These are phyloP conservation scores for Fusarium zealandicum DNA, from an alignment of 2,329 filamentous ascomycete genomes.

Conservation along the genomic window DNA sequence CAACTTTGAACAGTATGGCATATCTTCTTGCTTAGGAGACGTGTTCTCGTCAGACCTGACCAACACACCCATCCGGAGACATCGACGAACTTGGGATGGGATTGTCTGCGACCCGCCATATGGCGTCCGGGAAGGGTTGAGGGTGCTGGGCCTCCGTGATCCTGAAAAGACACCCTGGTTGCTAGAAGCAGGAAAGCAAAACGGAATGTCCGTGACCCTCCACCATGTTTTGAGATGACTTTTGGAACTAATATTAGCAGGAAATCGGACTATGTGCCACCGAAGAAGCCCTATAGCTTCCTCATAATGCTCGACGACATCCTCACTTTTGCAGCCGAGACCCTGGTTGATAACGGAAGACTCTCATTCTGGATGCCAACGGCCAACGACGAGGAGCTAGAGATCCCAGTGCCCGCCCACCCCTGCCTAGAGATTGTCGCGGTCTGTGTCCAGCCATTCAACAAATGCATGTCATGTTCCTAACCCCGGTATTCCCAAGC, in stretches of 20 bases:
- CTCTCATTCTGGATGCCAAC: slow-evolving; percentile 98
- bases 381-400: slow-evolving; percentile 77
- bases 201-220: slow-evolving; percentile 67
- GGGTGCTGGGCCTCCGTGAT: slow-evolving; percentile 82
- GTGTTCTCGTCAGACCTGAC: slow-evolving; percentile 87
- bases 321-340: slow-evolving; percentile 78
- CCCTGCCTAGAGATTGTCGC: slow-evolving; percentile 75
- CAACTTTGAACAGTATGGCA: slow-evolving; percentile 86
- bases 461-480: slow-evolving; percentile 71
- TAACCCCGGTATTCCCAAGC: neutral
- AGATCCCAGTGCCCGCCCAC: slow-evolving; percentile 79
- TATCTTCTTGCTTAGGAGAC: slow-evolving; percentile 72
- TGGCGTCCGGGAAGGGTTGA: slow-evolving; percentile 89
- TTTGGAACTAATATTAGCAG: slow-evolving; percentile 37
- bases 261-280: slow-evolving; percentile 75
- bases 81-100: slow-evolving; percentile 75
- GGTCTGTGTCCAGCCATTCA: slow-evolving; percentile 86
- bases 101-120: slow-evolving; percentile 97
- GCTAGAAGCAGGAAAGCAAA: slow-evolving; percentile 72
- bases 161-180: slow-evolving; percentile 65
- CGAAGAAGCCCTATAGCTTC: slow-evolving; percentile 93
- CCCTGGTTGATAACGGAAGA: slow-evolving; percentile 79
- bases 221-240: neutral
- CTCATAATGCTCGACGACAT: slow-evolving; percentile 90
- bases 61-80: slow-evolving; percentile 75